Evolutionary conservation across 352 stramenopile species (phyloP).

Genomic region (Pythium aristosporum): DNA sequence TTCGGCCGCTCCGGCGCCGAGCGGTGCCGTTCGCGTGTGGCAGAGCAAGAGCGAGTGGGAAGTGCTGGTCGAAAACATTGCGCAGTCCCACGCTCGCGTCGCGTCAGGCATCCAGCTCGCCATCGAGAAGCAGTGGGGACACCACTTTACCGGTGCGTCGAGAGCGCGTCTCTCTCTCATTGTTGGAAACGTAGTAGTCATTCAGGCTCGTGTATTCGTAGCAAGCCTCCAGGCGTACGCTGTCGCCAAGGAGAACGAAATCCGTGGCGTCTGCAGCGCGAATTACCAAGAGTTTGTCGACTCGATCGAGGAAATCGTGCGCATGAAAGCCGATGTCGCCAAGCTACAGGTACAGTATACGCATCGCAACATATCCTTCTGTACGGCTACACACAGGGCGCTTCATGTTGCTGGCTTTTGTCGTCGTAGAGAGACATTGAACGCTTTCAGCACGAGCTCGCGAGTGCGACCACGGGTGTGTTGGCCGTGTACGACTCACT

Average conservation of each 20-base stretch:
- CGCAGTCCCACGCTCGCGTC: constrained; percentile 65
- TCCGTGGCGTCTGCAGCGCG: constrained; percentile 70
- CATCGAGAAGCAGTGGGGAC: constrained; percentile 80
- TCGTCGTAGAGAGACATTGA: constrained; percentile 55
- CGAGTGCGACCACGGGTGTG: constrained; percentile 45
- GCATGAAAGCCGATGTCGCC: constrained; percentile 73
- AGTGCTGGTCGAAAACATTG: constrained; percentile 78
- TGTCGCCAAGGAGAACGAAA: constrained; percentile 63
- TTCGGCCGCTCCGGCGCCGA: background rate
- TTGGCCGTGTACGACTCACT: constrained; percentile 59
- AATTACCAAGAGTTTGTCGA: constrained; percentile 83
- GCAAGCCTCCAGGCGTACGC: constrained; percentile 64
- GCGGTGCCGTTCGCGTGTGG: constrained; percentile 32
- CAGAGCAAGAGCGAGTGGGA: constrained; percentile 77
- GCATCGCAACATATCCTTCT: background rate
- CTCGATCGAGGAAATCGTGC: constrained; percentile 81
- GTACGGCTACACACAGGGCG: background rate
- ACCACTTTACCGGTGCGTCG: constrained; percentile 60
- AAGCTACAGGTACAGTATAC: constrained; percentile 48
- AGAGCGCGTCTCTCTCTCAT: background rate
- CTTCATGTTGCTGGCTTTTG: background rate
- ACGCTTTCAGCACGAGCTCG: constrained; percentile 61
- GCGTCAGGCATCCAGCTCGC: constrained; percentile 73
- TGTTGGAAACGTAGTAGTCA: background rate
- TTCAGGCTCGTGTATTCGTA: constrained; percentile 6